phyloP scores from a whole-genome alignment of 768 basidiomycete species.

The Pholiota conissans region DNA sequence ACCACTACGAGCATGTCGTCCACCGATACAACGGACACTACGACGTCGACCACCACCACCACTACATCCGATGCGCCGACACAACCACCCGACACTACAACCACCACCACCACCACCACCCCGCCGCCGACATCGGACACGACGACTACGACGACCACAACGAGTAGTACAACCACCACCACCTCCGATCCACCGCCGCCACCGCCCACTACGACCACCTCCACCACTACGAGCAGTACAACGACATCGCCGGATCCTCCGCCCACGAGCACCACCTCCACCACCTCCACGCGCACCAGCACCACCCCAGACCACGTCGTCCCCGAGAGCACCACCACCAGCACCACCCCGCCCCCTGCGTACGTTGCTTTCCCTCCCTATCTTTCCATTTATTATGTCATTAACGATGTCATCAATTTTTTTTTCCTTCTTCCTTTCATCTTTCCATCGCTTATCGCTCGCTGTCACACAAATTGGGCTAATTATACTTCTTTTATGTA shows the following conservation, averaged over 20 bases:
- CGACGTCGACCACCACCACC: background rate
- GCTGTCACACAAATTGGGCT: slow-evolving; percentile 13
- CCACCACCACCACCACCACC: background rate
- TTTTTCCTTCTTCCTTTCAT: background rate
- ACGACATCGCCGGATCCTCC: background rate
- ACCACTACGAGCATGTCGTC: background rate
- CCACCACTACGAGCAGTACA: background rate
- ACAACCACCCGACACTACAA: background rate
- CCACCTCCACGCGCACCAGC: background rate
- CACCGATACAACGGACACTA: background rate
- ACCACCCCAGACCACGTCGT: background rate
- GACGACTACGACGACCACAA: background rate
- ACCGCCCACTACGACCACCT: background rate
- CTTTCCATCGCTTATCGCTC: background rate
- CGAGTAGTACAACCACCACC: background rate
- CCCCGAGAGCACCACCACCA: background rate
- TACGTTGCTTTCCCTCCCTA: slow-evolving; percentile 9
- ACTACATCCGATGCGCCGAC: background rate
- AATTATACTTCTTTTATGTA: slow-evolving; percentile 15
- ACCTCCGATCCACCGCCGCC: background rate
- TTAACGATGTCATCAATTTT: slow-evolving; percentile 19
- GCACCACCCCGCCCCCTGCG: slow-evolving; percentile 11
- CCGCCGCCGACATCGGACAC: slow-evolving; percentile 11
- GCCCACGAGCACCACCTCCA: slow-evolving; percentile 2
- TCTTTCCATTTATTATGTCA: slow-evolving; percentile 9